Evolutionary conservation across 441 rosid genomes (phyloP), one percentile per base, ranked within the genome.

Genomic region (Sinapis alba): DNA sequence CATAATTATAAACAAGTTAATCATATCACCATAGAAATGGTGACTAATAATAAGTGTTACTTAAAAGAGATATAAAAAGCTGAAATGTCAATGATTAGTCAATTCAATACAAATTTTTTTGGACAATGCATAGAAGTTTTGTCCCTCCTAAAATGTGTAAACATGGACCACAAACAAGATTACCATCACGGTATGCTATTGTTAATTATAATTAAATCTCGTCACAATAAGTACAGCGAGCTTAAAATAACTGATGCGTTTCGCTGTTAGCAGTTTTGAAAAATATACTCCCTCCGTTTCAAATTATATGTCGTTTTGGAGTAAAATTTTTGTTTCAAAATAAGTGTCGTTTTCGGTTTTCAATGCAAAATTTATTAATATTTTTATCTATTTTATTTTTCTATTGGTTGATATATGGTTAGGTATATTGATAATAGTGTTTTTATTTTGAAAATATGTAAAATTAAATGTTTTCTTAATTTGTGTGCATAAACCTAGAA

Each of bases 121-220:
- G 70, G 71, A 62, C 54, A 56, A 30, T 61, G 70, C 78, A 68
- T 54, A 68, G 71, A 68, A 60, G 78, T 68, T 73, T 68, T 78
- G 81, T 78, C 81, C 63, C 81, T 78, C 81, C 78, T 78, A 78
- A 78, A 78, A 62, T 78, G 70, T 78, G 81, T 78, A 78, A 73
- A 73, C 78, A 73, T 73, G 81, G 81, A 78, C 81, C 81, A 78
- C 81, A 68, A 18, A 73, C n/a, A 41, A 73, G 74, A 56, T 72
- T 73, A 78, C 78, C 60, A 30, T 72, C 75, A 54, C 51, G 74
- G 65, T 76, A 36, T 61, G 54, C 21, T 51, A 26, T 65, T 58
- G 68, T 78, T 78, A 73, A 73, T 62, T 41, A 41, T 30, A 66
- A 68, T 67, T 62, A 62, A 38, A 0, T 13, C 20, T 11, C 3